Conservation (phyloP, 805 yeast genomes). For the Sugiyamaella boreocaroliniensis region DNA sequence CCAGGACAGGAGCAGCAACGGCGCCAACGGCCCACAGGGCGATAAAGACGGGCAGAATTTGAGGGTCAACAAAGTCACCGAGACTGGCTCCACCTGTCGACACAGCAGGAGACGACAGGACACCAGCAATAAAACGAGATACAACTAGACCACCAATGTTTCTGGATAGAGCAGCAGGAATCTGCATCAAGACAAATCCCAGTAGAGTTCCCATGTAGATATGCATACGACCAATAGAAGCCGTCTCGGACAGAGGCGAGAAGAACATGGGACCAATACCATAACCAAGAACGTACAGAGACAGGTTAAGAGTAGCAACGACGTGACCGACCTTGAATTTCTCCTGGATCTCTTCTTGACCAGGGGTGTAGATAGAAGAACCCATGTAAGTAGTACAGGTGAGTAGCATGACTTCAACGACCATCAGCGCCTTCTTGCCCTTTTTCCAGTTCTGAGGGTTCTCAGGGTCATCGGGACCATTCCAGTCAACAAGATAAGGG, state of each 20-base stretch:
- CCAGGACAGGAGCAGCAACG: constrained; percentile 28
- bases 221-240: constrained; percentile 41
- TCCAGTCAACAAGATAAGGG: constrained; percentile 28
- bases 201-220: constrained; percentile 43
- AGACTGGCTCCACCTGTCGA: constrained; percentile 55
- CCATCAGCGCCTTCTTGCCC: constrained; percentile 35
- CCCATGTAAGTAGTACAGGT: constrained; percentile 54
- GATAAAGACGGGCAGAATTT: constrained; percentile 41
- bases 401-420: constrained; percentile 37
- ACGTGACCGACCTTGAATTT: constrained; percentile 41
- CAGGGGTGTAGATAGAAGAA: constrained; percentile 54
- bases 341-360: constrained; percentile 35
- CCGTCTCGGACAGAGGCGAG: constrained; percentile 52
- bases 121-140: constrained; percentile 47
- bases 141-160: constrained; percentile 47
- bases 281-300: constrained; percentile 59
- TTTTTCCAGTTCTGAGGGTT: constrained; percentile 54
- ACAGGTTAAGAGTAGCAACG: constrained; percentile 46
- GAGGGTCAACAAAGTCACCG: constrained; percentile 39
- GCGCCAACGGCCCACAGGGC: constrained; percentile 42
- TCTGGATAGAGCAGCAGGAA: constrained; percentile 48
- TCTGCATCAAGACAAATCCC: constrained; percentile 45
- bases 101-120: constrained; percentile 50
- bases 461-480: constrained; percentile 28
- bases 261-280: constrained; percentile 60